Percentiles rank a stretch among this genome's conserved stretches.
phyloP scores from a whole-genome alignment of 345 rosid genomes.

The Citropsis articulata region DNA sequence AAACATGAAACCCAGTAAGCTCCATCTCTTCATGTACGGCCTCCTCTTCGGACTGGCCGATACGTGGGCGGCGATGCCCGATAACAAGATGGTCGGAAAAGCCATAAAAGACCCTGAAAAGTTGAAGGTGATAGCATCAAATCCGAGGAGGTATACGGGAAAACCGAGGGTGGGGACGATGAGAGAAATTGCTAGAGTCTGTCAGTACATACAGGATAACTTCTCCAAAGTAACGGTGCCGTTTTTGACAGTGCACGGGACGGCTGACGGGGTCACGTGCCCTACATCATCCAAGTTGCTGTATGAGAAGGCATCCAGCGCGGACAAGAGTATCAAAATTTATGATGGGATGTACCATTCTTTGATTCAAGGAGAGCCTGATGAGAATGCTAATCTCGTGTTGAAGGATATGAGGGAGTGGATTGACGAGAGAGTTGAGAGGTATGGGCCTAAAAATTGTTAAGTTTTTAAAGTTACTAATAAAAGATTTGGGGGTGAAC shows the following conservation, averaged over 20 bases:
- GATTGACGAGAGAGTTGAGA: slow-evolving; percentile 81
- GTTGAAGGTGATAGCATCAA: slow-evolving; percentile 77
- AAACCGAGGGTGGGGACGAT: slow-evolving; percentile 91
- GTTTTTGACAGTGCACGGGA: slow-evolving; percentile 75
- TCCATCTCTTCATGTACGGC: slow-evolving; percentile 64
- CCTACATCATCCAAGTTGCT: slow-evolving; percentile 67
- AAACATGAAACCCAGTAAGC: slow-evolving; percentile 81
- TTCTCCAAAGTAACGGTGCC: slow-evolving; percentile 59
- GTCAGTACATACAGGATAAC: slow-evolving; percentile 76
- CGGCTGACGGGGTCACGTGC: slow-evolving; percentile 76
- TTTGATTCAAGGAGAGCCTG: slow-evolving; percentile 88
- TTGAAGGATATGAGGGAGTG: slow-evolving; percentile 93
- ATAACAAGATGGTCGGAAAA: slow-evolving; percentile 80
- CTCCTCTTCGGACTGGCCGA: slow-evolving; percentile 88
- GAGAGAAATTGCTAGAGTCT: slow-evolving; percentile 77
- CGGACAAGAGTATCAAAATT: slow-evolving; percentile 73
- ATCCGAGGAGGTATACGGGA: slow-evolving; percentile 82
- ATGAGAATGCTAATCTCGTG: slow-evolving; percentile 64
- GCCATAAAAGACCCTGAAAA: slow-evolving; percentile 82
- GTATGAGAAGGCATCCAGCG: slow-evolving; percentile 72
- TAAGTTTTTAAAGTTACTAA: background rate
- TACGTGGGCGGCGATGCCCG: slow-evolving; percentile 95
- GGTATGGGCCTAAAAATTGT: slow-evolving; percentile 40
- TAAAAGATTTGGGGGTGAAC: background rate
- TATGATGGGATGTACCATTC: slow-evolving; percentile 98